Conservation (phyloP, 1,139 yeast genomes). For the Geotrichum citri-aurantii region DNA sequence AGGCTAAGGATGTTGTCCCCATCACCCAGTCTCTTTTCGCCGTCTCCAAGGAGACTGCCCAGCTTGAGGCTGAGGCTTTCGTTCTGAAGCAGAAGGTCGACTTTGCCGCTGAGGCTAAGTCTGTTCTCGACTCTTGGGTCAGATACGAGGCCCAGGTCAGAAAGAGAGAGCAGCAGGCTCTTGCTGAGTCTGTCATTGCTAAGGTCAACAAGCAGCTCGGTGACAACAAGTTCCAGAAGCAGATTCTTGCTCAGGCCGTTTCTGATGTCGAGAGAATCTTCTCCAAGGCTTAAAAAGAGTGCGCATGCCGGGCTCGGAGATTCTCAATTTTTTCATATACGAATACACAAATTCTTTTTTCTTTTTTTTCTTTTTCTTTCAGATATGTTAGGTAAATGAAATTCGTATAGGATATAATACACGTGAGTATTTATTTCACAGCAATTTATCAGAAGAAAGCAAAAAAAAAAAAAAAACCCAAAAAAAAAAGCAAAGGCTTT, state of each 20-base stretch:
- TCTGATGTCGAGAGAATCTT: conserved; percentile 87
- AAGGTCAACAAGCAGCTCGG: conserved; percentile 82
- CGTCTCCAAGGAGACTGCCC: conserved; percentile 92
- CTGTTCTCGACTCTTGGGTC: conserved; percentile 97
- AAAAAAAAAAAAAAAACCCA: no score
- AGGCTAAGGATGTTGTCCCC: conserved; percentile 84
- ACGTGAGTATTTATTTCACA: no score
- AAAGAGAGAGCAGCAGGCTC: conserved; percentile 92
- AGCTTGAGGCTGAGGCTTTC: conserved; percentile 89
- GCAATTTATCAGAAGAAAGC: no score
- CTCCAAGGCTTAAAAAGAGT: conserved; percentile 34
- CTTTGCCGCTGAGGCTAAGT: conserved; percentile 83
- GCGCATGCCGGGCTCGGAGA: no score
- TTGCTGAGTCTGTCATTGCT: conserved; percentile 76
- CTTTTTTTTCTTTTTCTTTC: no score
- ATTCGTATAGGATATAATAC: no score
- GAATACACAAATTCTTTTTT: no score
- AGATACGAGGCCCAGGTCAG: conserved; percentile 97
- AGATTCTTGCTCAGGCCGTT: conserved; percentile 83
- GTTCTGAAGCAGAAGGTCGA: conserved; percentile 89
- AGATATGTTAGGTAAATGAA: no score
- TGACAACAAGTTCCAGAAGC: conserved; percentile 92
- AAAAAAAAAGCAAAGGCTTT: no score
- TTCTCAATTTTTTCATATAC: no score
- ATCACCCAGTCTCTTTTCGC: conserved; percentile 90